Conservation (phyloP, 352 stramenopile genomes). For the Thalassiosira mediterranea region DNA sequence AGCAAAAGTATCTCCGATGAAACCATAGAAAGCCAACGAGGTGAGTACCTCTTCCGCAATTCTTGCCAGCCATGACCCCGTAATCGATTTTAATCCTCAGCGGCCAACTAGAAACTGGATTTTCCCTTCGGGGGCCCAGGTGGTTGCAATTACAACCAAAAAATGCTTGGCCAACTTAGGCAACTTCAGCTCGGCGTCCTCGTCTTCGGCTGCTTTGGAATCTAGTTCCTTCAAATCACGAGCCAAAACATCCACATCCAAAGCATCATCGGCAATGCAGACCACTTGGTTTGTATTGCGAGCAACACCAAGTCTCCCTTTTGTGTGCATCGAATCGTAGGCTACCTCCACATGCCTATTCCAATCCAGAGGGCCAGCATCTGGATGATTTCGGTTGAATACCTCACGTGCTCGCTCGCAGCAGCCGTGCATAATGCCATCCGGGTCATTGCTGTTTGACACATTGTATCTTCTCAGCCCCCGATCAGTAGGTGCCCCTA, state of each 20-base stretch:
- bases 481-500: conserved; percentile 1
- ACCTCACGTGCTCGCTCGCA: neutral
- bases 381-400: conserved; percentile 5
- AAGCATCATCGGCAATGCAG: conserved; percentile 1
- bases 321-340: conserved; percentile 25
- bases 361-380: neutral
- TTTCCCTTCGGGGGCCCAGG: conserved; percentile 9
- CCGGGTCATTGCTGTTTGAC: conserved; percentile 13
- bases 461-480: conserved; percentile 6
- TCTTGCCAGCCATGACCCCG: neutral
- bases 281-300: conserved; percentile 27
- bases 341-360: neutral
- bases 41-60: neutral
- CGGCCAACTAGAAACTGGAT: conserved; percentile 22
- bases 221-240: conserved; percentile 4
- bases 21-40: conserved; percentile 13
- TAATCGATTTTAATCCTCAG: conserved; percentile 7
- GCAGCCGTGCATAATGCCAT: conserved; percentile 22
- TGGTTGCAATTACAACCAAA: conserved; percentile 34
- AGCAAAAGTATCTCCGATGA: conserved; percentile 17
- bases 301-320: conserved; percentile 15
- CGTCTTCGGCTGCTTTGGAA: conserved; percentile 3
- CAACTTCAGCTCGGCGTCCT: neutral
- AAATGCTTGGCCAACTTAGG: conserved; percentile 25
- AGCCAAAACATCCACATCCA: conserved; percentile 19